These are phyloP conservation scores for grape (Vitis vinifera) DNA, from an alignment of 164 flowering plant species.

Conservation along the genomic window DNA sequence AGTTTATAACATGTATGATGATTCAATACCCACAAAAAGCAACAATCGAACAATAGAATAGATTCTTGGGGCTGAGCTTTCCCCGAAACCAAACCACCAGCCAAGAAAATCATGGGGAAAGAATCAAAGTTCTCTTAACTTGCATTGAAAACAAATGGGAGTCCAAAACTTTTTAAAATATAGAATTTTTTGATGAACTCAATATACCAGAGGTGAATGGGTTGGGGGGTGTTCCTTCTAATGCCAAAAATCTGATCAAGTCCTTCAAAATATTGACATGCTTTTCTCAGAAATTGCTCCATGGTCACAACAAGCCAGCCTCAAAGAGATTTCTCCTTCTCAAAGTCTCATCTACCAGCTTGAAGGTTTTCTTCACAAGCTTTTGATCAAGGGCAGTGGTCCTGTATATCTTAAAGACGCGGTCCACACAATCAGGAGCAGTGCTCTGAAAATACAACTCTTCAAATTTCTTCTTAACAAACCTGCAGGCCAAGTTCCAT, in stretches of 20 bases:
- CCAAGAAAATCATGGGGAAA: constrained; percentile 1
- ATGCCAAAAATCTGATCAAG: constrained; percentile 8
- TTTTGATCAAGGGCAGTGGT: constrained; percentile 98
- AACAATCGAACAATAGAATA: no score
- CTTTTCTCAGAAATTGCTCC: background rate
- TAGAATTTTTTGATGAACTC: background rate
- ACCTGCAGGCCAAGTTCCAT: constrained; percentile 43
- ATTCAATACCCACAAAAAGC: no score
- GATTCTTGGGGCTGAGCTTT: no score
- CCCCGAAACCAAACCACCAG: background rate
- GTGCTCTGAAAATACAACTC: constrained; percentile 92
- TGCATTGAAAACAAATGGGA: background rate
- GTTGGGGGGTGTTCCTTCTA: constrained; percentile 3
- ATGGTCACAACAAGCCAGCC: constrained; percentile 78
- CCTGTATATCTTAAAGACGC: constrained; percentile 92
- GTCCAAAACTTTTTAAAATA: constrained; percentile 9
- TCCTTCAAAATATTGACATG: constrained; percentile 15
- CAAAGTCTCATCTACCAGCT: constrained; percentile 93
- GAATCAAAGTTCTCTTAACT: background rate
- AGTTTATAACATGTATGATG: no score
- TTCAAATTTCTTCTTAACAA: constrained; percentile 97
- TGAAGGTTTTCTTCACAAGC: constrained; percentile 97
- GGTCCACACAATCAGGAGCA: constrained; percentile 78
- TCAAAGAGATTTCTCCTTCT: constrained; percentile 93
- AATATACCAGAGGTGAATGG: constrained; percentile 1